Percentiles rank a stretch among this genome's conserved stretches.
Evolutionary conservation across 2,329 filamentous ascomycete species (phyloP).

Genomic region (Teratosphaeriaceae sp.): DNA sequence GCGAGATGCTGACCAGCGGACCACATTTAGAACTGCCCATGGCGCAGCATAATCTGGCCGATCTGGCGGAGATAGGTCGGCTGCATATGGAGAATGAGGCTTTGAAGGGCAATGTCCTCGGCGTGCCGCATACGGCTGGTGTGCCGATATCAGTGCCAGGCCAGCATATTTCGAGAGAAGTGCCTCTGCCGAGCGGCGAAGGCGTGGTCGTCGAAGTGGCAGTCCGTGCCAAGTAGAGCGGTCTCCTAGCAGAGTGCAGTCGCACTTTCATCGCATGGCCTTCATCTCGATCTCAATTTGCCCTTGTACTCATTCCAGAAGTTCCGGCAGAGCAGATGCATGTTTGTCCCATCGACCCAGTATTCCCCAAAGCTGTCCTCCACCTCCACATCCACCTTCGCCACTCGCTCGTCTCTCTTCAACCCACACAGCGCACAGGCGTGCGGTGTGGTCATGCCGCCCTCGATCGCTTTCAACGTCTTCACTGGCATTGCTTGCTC

Average conservation of each 20-base stretch:
- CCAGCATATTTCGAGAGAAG: not conserved
- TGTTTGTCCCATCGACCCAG: constrained; percentile 68
- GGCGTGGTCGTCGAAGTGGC: not conserved
- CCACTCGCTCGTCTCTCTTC: constrained; percentile 76
- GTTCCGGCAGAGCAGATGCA: constrained; percentile 58
- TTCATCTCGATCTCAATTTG: constrained; percentile 60
- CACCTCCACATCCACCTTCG: constrained; percentile 66
- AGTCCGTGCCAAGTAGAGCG: not conserved
- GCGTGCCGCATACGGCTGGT: not conserved
- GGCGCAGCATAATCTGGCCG: not conserved
- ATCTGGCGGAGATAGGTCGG: not conserved
- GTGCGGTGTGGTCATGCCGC: constrained; percentile 66
- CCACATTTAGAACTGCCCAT: not conserved
- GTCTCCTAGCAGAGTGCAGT: no score
- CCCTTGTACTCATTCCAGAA: constrained; percentile 79
- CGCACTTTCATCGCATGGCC: no score
- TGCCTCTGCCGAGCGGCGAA: not conserved
- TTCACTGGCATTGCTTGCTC: constrained; percentile 59
- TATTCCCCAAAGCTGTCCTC: constrained; percentile 94
- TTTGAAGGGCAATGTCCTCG: not conserved
- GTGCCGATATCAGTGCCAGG: not conserved
- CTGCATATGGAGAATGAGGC: not conserved
- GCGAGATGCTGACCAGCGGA: no score
- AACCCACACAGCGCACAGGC: constrained; percentile 81
- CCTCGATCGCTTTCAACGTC: constrained; percentile 53